Evolutionary conservation across 1,139 yeast genomes (phyloP), one percentile per base, ranked within the genome.

Genomic region (Scheffersomyces parashehatae): DNA sequence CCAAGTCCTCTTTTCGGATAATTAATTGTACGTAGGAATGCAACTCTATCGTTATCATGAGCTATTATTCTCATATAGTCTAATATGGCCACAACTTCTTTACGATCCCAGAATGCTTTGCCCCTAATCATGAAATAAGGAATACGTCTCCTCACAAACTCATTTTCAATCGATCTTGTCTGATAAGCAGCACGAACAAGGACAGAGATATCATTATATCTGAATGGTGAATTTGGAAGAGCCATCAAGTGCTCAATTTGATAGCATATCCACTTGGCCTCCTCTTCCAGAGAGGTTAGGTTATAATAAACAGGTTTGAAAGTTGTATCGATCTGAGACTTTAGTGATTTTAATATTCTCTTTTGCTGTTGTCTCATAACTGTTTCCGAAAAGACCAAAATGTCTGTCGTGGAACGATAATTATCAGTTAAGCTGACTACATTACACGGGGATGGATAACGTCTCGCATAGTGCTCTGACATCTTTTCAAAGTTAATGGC

Each of bases 1-100:
- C 97, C 97, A n/a, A 89, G 60, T 0, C 95, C 93, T 43, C 85
- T 67, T 30, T 82, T 73, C 0, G 93, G 93, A 40, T 69, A 71
- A 39, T 77, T 76, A 30, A 90, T 53, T 0, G 85, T 74, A 33
- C 88, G 67, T 24, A 79, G 50, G 32, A 80, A 68, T 0, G 96
- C 88, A 28, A 79, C 60, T 42, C 79, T 68, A 56, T 88, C 95
- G 41, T 64, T 61, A 13, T 75, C 78, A 34, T 83, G 79, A 3
- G 79, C 71, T 9, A 87, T 68, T 1, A 82, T 79, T 40, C 88
- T 71, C 28, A 93, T 58, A 50, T 84, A 81, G 56, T 84, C 88
- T 39, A 90, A 48, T 43, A 88, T 70, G 0, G 79, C 67, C 14
- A 73, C 68, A 11, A 88, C 83, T 57, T 88, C 96, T 45, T 77